phyloP scores from a whole-genome alignment of 768 basidiomycete species.

The Leccinellum rugosiceps region DNA sequence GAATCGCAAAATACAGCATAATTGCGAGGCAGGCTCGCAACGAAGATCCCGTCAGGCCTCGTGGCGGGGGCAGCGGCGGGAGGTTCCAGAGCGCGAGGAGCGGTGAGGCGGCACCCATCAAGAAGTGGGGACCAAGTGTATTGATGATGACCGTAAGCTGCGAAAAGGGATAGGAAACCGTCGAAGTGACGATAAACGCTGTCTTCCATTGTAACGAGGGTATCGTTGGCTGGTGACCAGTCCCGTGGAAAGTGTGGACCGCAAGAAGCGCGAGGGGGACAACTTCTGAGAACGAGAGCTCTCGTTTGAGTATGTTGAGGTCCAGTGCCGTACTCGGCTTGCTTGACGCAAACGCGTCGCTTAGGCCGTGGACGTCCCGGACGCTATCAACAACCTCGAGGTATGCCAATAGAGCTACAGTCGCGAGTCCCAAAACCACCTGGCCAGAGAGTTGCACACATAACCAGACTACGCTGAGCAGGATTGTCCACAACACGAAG shows the following conservation, averaged over 20 bases:
- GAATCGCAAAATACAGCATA: conserved; percentile 63
- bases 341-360: conserved; percentile 47
- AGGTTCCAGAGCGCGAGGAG: conserved; percentile 84
- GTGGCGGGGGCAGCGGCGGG: conserved; percentile 47
- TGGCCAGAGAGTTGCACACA: conserved; percentile 82
- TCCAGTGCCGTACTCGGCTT: conserved; percentile 45
- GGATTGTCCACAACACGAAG: conserved; percentile 73
- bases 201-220: conserved; percentile 94
- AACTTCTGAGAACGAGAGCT: conserved; percentile 62
- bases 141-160: conserved; percentile 74
- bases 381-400: conserved; percentile 81
- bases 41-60: conserved; percentile 33
- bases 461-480: conserved; percentile 50
- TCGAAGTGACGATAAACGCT: conserved; percentile 77
- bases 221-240: conserved; percentile 89
- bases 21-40: conserved; percentile 58
- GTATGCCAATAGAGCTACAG: conserved; percentile 67
- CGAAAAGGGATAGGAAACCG: conserved; percentile 68
- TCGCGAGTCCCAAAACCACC: conserved; percentile 60
- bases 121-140: conserved; percentile 67
- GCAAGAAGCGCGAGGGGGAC: conserved; percentile 74
- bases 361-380: conserved; percentile 61
- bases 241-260: conserved; percentile 75
- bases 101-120: conserved; percentile 65
- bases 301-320: conserved; percentile 28